Evolutionary conservation across 192 early-diverging fungal genomes (phyloP), one percentile per base, ranked within the genome.

Genomic region (Phycomyces blakesleeanus): DNA sequence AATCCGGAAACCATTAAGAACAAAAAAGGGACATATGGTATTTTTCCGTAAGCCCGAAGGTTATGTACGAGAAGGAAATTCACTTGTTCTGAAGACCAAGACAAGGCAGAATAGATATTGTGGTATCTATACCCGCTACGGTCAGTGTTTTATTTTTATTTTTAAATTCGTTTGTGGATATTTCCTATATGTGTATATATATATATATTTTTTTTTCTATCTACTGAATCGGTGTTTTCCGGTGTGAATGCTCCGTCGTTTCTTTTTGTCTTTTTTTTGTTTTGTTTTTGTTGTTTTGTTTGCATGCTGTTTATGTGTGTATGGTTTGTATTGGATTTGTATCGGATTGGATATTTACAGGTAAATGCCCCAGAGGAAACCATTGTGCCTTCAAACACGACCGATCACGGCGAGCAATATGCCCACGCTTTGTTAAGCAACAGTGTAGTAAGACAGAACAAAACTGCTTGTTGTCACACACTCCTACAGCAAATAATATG

Each of bases 391-490:
- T 81, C 40, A 51, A 73, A 11, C 84, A 86, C 53, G 83, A 82
- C 22, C 76, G 64, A 21, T 44, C 58, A 21, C 78, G 76, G 29
- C 61, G 79, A 16, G 77, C 84, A 1, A 72, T 84, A 1, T 86
- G 84, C 53, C 68, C 75, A 50, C 67, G 67, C 15, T 85, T 78
- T 63, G 63, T 82, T 14, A 69, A 67, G 5, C 61, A 64, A 1
- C 73, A 76, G 21, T 88, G 87, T 42, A 64, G 40, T 27, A 79
- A 78, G 54, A 55, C 60, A 11, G 65, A 56, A 21, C 58, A 49
- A 7, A 52, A 63, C 14, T 84, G 83, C 55, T 42, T 63, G 18
- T 55, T 81, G 16, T 87, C 86, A 15, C 89, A 91, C 57, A 72
- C 60, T 5, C 78, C 76, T 16, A 75, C 73, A 0, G 79, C 83